phyloP scores from a whole-genome alignment of 2,329 filamentous ascomycete genomes.

The Onygena corvina region DNA sequence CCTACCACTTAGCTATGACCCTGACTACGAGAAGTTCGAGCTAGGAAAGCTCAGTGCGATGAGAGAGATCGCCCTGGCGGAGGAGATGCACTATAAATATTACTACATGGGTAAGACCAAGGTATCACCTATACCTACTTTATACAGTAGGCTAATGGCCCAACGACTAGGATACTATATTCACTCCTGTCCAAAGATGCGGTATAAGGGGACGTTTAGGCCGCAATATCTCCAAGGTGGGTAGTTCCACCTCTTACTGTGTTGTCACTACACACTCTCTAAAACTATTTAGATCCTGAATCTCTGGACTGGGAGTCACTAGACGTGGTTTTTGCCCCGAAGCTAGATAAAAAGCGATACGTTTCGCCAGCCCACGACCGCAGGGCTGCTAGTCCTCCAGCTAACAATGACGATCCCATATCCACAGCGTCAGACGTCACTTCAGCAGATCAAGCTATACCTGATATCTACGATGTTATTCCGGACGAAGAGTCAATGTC shows the following conservation, averaged over 20 bases:
- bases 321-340: constrained; percentile 30
- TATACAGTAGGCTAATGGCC: background rate
- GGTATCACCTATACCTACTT: constrained; percentile 1
- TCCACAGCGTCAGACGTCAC: constrained; percentile 11
- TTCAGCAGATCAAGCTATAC: constrained; percentile 12
- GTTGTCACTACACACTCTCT: background rate
- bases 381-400: background rate
- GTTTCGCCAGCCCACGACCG: constrained; percentile 34
- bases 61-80: constrained; percentile 45
- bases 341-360: constrained; percentile 34
- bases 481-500: constrained; percentile 33
- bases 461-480: constrained; percentile 14
- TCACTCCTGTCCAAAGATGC: constrained; percentile 43
- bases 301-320: constrained; percentile 35
- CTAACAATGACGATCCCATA: constrained; percentile 12
- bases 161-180: constrained; percentile 46
- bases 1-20: constrained; percentile 40
- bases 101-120: constrained; percentile 50
- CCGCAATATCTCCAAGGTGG: constrained; percentile 40
- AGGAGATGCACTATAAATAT: constrained; percentile 45
- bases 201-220: constrained; percentile 38
- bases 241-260: constrained; percentile 10
- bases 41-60: constrained; percentile 53
- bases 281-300: constrained; percentile 34
- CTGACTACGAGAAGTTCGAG: constrained; percentile 48